Base-by-base conservation (phyloP, 2,329 filamentous ascomycete species). In the Penicillium vulpinum region DNA sequence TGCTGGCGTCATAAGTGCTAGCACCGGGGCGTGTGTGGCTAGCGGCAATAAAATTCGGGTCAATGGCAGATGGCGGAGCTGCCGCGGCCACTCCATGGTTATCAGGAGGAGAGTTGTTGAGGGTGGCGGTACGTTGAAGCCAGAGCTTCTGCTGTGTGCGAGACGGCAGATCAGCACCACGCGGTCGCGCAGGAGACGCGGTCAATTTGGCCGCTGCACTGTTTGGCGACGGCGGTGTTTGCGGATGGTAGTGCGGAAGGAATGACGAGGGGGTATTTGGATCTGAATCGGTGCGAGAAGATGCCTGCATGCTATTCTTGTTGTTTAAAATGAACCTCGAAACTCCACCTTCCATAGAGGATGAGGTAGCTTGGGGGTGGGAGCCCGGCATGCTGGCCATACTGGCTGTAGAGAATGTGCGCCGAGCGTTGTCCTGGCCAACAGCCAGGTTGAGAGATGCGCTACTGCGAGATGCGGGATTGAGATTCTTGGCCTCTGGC, bases 61-160 rank as follows among this genome's bases (percentile, higher is more conserved):
- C 76, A 47, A 75, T 69, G 2, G 66, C 61, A 4, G 76, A 70
- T 8, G 74, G 70, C 21, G 76, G 66, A 1, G 66, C 64, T 21
- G 67, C 60, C 3, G 71, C 48, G 5, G 72, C 58, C 9, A 69
- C 61, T 24, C 73, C 73, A 66, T 75, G 72, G 15, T 63, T 58
- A 56, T 77, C 75, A 5, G 75, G 75, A 18, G 77, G 75, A 5
- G 77, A 78, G 46, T 76, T 77, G 31, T 77, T 77, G 16, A 78
- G 64, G 11, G 75, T 70, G 24, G 77, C 76, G 11, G 77, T 78
- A 44, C 77, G 73, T 57, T 80, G 77, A 40, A 80, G 70, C 74
- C 78, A 79, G 13, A 80, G 71, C 58, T 78, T 78, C 60, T 80
- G 78, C 59, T 80, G 77, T 5, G 78, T 80, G 48, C 78, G 72